Base-by-base conservation (phyloP, 768 basidiomycete genomes). In the Lentinula guzmanii region DNA sequence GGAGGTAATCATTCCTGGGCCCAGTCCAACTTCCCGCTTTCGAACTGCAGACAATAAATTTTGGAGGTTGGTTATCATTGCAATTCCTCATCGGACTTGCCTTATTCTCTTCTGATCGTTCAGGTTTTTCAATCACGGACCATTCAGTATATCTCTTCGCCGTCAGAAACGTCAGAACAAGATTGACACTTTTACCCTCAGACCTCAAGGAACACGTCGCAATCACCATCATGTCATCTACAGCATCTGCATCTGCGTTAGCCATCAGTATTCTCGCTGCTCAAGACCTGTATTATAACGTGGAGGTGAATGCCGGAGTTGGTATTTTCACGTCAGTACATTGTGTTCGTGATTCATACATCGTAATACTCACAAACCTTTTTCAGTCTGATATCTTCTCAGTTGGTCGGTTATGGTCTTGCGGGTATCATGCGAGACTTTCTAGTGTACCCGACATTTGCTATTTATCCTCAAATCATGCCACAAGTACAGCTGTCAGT, bases 241-340 rank as follows among this genome's bases (percentile, higher is more conserved):
- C 83, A 2, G 82, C 83, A 0, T 81, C 82, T 0, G 68, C 72
- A 0, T 77, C 80, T 1, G 82, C 83, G 1, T 69, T 79, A 16
- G 81, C 82, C 1, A 82, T 83, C 67, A 79, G 79, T 52, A 77
- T 83, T 60, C 81, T 83, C 60, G 82, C 82, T 2, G 76, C 82
- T 1, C 73, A 84, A 21, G 81, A 84, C 62, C 69, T 85, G 16
- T 84, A 81, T 68, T 85, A 85, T 63, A 72, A 71, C 21, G 70
- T 76, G 48, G 66, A 67, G 9, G 72, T 76, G 18, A 77, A 77
- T 61, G 67, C 74, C 24, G 78, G 71, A 0, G 69, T 78, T 51
- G 76, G 75, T 2, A 76, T 80, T 33, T 76, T 79, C 64, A 74
- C 73, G 71, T 71, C 28, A 10, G 69, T 31, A 37, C 43, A 51